These are phyloP conservation scores for Suillus subaureus DNA, from an alignment of 768 basidiomycete genomes.

Conservation along the genomic window DNA sequence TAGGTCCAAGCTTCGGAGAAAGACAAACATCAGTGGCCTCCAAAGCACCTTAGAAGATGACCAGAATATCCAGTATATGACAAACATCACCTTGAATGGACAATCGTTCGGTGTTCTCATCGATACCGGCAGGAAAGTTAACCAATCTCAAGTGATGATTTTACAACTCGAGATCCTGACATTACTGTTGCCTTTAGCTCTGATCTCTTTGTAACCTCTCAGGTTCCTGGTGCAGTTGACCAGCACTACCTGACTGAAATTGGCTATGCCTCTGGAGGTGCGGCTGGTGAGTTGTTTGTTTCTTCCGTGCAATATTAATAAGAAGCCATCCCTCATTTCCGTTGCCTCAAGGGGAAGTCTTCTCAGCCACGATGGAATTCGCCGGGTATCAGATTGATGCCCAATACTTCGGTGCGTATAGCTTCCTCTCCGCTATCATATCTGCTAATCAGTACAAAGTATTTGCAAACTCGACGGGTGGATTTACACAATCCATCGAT, in stretches of 20 bases:
- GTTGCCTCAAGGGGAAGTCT: slow-evolving; percentile 28
- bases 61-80: slow-evolving; percentile 37
- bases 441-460: slow-evolving; percentile 22
- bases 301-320: neutral
- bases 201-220: slow-evolving; percentile 61
- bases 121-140: slow-evolving; percentile 48
- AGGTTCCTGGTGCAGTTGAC: slow-evolving; percentile 40
- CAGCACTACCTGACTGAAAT: slow-evolving; percentile 44
- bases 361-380: slow-evolving; percentile 32
- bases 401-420: slow-evolving; percentile 30
- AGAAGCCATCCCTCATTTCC: neutral
- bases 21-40: slow-evolving; percentile 31
- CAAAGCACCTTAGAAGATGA: slow-evolving; percentile 29
- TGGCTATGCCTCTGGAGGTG: slow-evolving; percentile 56
- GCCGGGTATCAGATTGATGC: slow-evolving; percentile 50
- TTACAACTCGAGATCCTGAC: slow-evolving; percentile 42
- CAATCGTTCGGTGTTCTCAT: slow-evolving; percentile 36
- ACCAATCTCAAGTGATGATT: neutral
- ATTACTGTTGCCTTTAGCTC: slow-evolving; percentile 47
- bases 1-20: slow-evolving; percentile 19
- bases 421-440: neutral
- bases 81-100: slow-evolving; percentile 44
- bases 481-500: slow-evolving; percentile 16
- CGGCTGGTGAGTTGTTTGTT: slow-evolving; percentile 41
- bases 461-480: slow-evolving; percentile 15